Base-by-base conservation (phyloP, 2,329 filamentous ascomycete genomes). In the Fusarium longipes region DNA sequence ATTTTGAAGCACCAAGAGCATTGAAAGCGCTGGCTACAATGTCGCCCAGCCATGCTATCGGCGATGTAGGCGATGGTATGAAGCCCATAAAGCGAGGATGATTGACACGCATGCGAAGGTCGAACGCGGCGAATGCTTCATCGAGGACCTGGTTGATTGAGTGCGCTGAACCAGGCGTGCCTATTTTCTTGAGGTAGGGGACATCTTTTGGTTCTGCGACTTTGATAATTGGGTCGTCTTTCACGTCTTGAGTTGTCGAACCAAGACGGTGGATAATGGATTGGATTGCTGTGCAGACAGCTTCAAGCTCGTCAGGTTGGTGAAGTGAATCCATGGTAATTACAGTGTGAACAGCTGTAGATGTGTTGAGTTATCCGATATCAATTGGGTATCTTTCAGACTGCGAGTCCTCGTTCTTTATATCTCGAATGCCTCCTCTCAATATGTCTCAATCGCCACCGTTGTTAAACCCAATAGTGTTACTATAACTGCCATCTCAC, bases 1-100 rank as follows among this genome's bases (percentile, higher is more conserved):
- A 47, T 25, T 72, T 69, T 0, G 64, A 70, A 1, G 68, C 71
- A 14, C 68, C 58, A 0, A 73, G 32, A 0, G 71, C 66, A 9
- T 74, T 73, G 2, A 69, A 73, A 5, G 72, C 70, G 6, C 63
- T 63, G 0, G 66, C 57, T 2, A 65, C 55, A 1, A 63, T 59
- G 4, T 72, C 70, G 0, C 74, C 74, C 0, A 76, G 52, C 68
- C 70, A 75, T 2, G 72, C 70, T 2, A 72, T 33, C 1, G 70
- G 60, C 0, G 63, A 65, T 6, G 64, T 68, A 1, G 72, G 70
- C 1, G 70, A 72, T 0, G 72, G 72, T 6, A 74, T 73, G 6
- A 74, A 58, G 2, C 68, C 70, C 42, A 73, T 63, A 29, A 70
- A 65, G 14, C 55, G 63, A 7, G 61, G 63, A 14, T 65, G 61